phyloP scores from a whole-genome alignment of 805 yeast genomes.

The Saccharomycopsis guyanensis region DNA sequence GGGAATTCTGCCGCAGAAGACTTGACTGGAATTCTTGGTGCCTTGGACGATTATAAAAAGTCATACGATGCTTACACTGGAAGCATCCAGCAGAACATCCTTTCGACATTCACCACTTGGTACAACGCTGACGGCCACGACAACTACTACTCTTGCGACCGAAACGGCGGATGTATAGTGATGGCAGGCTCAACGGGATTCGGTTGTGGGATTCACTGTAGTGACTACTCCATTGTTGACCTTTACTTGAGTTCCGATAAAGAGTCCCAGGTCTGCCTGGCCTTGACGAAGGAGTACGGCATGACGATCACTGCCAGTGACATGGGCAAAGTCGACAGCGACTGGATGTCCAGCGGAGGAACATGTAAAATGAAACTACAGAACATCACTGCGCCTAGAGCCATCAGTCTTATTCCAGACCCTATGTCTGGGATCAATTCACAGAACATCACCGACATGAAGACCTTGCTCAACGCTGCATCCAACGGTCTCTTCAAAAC shows the following conservation, averaged over 20 bases:
- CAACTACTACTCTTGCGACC: constrained; percentile 9
- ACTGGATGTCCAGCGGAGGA: neutral
- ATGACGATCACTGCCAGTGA: constrained; percentile 7
- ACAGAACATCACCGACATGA: constrained; percentile 13
- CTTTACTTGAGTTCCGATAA: constrained; percentile 6
- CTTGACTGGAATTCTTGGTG: constrained; percentile 12
- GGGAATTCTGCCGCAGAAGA: constrained; percentile 11
- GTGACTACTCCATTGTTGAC: neutral
- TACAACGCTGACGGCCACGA: neutral
- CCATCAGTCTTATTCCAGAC: constrained; percentile 8
- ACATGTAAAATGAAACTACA: constrained; percentile 1
- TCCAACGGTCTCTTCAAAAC: constrained; percentile 4
- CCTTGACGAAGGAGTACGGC: constrained; percentile 6
- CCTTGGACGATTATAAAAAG: constrained; percentile 5
- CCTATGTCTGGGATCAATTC: constrained; percentile 9
- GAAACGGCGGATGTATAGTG: neutral
- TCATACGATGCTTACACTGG: constrained; percentile 15
- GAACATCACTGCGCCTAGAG: constrained; percentile 15
- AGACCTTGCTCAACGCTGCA: constrained; percentile 8
- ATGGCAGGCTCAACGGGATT: neutral
- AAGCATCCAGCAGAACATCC: constrained; percentile 7
- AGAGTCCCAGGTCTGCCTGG: neutral
- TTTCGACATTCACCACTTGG: constrained; percentile 13
- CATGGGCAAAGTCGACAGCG: constrained; percentile 1
- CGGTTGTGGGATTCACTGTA: too few relatives aligned